Percentiles rank a stretch among this genome's conserved stretches.
Conservation (phyloP, 2,329 filamentous ascomycete genomes). For the Alternaria conjuncta region DNA sequence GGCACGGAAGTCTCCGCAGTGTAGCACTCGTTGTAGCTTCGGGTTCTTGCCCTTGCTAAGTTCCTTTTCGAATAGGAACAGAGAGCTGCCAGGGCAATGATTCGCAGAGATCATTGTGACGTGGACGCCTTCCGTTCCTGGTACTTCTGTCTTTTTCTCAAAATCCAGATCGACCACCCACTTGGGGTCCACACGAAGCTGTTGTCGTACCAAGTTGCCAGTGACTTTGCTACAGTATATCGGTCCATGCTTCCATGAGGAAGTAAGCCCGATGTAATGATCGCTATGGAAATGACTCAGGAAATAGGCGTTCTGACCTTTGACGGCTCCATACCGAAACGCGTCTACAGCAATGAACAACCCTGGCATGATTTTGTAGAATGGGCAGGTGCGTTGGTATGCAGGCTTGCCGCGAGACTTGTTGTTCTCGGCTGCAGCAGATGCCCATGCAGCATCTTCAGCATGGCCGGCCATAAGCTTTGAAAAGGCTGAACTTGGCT, state of each 20-base stretch:
- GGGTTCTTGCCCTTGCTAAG: slow-evolving; percentile 65
- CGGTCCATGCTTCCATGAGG: slow-evolving; percentile 88
- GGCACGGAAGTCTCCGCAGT: slow-evolving; percentile 95
- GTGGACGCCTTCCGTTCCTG: slow-evolving; percentile 78
- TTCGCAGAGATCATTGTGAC: slow-evolving; percentile 98
- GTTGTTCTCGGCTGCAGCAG: slow-evolving; percentile 79
- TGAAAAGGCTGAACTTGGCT: slow-evolving; percentile 75
- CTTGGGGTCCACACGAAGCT: slow-evolving; percentile 83
- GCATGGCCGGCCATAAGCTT: slow-evolving; percentile 92
- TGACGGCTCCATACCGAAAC: slow-evolving; percentile 91
- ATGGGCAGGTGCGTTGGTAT: slow-evolving; percentile 90
- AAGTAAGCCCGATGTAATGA: slow-evolving; percentile 90
- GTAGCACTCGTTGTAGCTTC: slow-evolving; percentile 78
- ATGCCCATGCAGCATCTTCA: slow-evolving; percentile 88
- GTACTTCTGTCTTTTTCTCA: slow-evolving; percentile 78
- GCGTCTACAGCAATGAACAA: slow-evolving; percentile 95
- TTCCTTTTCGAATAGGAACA: slow-evolving; percentile 89
- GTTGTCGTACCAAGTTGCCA: slow-evolving; percentile 83
- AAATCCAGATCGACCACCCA: slow-evolving; percentile 88
- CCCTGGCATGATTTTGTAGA: slow-evolving; percentile 97
- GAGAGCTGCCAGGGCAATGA: slow-evolving; percentile 91
- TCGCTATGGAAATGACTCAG: slow-evolving; percentile 98
- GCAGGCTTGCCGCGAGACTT: slow-evolving; percentile 83
- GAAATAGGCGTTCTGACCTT: slow-evolving; percentile 93
- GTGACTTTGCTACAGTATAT: slow-evolving; percentile 97